phyloP scores from a whole-genome alignment of 2,329 filamentous ascomycete genomes.

The Scortechinia acanthostroma region DNA sequence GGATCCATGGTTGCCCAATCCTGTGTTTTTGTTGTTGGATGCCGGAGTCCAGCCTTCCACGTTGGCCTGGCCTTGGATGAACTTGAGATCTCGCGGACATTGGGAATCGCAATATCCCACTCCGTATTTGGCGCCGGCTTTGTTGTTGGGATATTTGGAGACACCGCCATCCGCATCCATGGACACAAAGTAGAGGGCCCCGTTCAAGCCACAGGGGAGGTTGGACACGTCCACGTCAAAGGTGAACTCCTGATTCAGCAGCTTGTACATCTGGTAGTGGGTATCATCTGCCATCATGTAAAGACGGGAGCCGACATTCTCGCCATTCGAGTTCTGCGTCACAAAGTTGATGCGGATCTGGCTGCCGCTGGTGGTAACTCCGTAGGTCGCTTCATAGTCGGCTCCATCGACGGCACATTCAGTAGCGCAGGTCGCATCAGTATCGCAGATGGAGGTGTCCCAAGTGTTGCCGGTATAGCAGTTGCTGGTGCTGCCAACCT shows the following conservation, averaged over 20 bases:
- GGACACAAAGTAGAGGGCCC: constrained; percentile 53
- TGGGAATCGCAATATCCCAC: constrained; percentile 60
- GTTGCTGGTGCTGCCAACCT: neutral
- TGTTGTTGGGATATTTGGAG: constrained; percentile 39
- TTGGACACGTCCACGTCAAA: constrained; percentile 61
- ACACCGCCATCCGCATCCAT: constrained; percentile 58
- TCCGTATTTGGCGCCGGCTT: constrained; percentile 50
- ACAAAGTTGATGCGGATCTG: neutral
- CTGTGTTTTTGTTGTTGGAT: constrained; percentile 43
- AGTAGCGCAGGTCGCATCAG: neutral
- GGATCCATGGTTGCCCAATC: constrained; percentile 42
- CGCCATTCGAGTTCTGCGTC: neutral
- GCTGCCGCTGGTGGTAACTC: neutral
- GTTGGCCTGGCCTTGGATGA: constrained; percentile 41
- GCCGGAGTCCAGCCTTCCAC: constrained; percentile 42
- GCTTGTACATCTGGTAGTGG: constrained; percentile 55
- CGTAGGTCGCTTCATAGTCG: neutral
- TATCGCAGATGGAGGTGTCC: constrained; percentile 7
- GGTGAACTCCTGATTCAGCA: constrained; percentile 53
- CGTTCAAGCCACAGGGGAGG: constrained; percentile 59
- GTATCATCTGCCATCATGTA: constrained; percentile 57
- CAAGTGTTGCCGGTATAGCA: neutral
- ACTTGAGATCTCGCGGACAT: constrained; percentile 41
- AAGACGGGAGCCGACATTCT: constrained; percentile 27
- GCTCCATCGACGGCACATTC: neutral